Evolutionary conservation across 495 filamentous ascomycete species (phyloP), one percentile per base, ranked within the genome.

Genomic region (Massariosphaeria phaeospora): DNA sequence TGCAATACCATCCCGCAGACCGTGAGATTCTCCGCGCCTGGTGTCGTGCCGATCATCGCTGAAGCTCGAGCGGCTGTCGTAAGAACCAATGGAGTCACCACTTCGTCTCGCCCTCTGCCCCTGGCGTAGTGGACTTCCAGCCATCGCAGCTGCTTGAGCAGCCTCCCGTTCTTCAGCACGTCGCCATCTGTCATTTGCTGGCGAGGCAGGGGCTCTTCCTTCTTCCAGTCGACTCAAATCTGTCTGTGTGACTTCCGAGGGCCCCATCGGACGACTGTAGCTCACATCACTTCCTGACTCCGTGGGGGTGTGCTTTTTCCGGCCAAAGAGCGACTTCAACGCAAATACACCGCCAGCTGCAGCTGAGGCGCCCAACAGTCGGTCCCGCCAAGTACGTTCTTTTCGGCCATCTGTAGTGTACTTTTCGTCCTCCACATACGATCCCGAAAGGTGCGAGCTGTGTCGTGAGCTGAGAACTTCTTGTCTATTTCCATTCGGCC

Each of bases 311-410:
- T 80, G 75, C 34, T 50, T 49, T 39, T 63, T 63, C 12, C 82
- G 75, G 56, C 82, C 81, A 59, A 83, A 79, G 51, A 83, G 76
- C 33, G 73, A 83, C 62, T 81, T 84, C 10, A 81, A 78, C 17
- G 89, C 67, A 15, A 79, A 76, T 17, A 79, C 80, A 33, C 77
- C 85, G 21, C 85, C 89, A 10, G 83, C 67, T 12, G 83, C 71
- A 1, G 84, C 89, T 12, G 80, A 84, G 23, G 81, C 77, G 49
- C 80, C 82, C 8, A 90, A 62, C 0, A 93, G 47, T 50, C 78
- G 81, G 63, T 84, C 79, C 60, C 81, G 78, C 69, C 84, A 79
- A 0, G 66, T 60, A 33, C 20, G 49, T 17, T 57, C n/a, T 18
- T 55, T 47, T 6, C 38, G 50, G 4, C 56, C 57, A 39, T 67